Conservation (phyloP, 108 stramenopile species). For the Skeletonema menzelii region DNA sequence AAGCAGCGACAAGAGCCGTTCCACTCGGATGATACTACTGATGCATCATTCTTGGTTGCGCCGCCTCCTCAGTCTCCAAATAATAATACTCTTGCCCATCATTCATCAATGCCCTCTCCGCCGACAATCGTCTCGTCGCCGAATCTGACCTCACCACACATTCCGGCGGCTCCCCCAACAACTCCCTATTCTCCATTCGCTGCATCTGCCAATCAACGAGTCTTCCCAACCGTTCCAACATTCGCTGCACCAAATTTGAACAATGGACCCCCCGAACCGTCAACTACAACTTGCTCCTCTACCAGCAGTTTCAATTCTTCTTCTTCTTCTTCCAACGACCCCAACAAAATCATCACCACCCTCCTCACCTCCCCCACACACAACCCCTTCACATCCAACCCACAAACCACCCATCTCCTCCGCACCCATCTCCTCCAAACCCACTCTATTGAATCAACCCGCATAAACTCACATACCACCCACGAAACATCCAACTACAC, state of each 20-base stretch:
- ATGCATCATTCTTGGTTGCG: not conserved
- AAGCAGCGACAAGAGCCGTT: not conserved
- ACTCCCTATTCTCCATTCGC: slow-evolving; percentile 22
- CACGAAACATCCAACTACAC: slow-evolving; percentile 15
- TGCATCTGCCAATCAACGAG: not conserved
- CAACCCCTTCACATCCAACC: not conserved
- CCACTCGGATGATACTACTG: too few relatives aligned
- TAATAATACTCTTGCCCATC: not conserved
- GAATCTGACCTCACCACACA: not conserved
- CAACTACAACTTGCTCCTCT: too few relatives aligned
- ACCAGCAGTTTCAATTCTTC: too few relatives aligned
- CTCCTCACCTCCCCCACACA: not conserved
- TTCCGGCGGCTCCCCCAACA: slow-evolving; percentile 27
- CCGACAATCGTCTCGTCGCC: slow-evolving; percentile 1
- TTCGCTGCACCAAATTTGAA: not conserved
- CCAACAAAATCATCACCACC: not conserved
- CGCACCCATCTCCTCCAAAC: slow-evolving; percentile 7
- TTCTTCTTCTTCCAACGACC: not conserved
- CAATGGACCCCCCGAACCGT: too few relatives aligned
- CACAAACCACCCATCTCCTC: slow-evolving; percentile 10
- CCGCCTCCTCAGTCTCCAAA: not conserved
- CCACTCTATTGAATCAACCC: not conserved
- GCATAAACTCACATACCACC: not conserved
- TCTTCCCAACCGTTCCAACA: not conserved
- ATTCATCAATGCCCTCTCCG: not conserved